Percentiles rank a stretch among this genome's conserved stretches.
phyloP scores from a whole-genome alignment of 2,329 filamentous ascomycete species.

The Pseudomassariella vexata region DNA sequence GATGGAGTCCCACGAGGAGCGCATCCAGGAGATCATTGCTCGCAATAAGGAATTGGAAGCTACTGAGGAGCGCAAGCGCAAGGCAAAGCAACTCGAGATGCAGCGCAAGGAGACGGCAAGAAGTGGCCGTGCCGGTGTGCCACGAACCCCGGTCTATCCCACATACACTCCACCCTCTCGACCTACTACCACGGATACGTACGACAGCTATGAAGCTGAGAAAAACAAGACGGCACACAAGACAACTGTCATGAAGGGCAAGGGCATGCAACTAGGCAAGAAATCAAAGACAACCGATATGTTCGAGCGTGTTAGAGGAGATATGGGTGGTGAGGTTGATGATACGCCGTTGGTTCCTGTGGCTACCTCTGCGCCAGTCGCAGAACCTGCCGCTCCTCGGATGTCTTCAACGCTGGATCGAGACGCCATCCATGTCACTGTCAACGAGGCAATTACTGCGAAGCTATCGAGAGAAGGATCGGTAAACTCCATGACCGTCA shows the following conservation, averaged over 20 bases:
- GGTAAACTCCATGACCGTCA: slow-evolving; percentile 80
- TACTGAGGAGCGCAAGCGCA: slow-evolving; percentile 95
- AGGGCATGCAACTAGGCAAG: slow-evolving; percentile 98
- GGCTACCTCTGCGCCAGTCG: slow-evolving; percentile 41
- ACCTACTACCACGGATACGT: slow-evolving; percentile 70
- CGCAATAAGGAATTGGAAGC: slow-evolving; percentile 99
- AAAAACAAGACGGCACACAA: slow-evolving; percentile 76
- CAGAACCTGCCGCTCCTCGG: slow-evolving; percentile 49
- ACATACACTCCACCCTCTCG: slow-evolving; percentile 79
- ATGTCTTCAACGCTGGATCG: slow-evolving; percentile 66
- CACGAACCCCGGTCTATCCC: slow-evolving; percentile 77
- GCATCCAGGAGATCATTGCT: slow-evolving; percentile 97
- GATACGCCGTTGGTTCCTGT: slow-evolving; percentile 63
- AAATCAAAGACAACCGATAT: slow-evolving; percentile 98
- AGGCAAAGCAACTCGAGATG: slow-evolving; percentile 97
- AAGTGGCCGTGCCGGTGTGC: slow-evolving; percentile 58
- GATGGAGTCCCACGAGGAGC: slow-evolving; percentile 98
- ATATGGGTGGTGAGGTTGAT: slow-evolving; percentile 82
- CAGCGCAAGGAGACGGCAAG: slow-evolving; percentile 94
- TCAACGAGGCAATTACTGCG: slow-evolving; percentile 86
- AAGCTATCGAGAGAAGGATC: slow-evolving; percentile 84
- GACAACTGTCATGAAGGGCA: slow-evolving; percentile 70
- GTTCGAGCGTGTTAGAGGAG: slow-evolving; percentile 90
- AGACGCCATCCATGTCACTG: slow-evolving; percentile 80
- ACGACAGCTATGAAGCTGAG: slow-evolving; percentile 92